Conservation (phyloP, 371 early-diverging fungal genomes). For the Apophysomyces trapeziformis region DNA sequence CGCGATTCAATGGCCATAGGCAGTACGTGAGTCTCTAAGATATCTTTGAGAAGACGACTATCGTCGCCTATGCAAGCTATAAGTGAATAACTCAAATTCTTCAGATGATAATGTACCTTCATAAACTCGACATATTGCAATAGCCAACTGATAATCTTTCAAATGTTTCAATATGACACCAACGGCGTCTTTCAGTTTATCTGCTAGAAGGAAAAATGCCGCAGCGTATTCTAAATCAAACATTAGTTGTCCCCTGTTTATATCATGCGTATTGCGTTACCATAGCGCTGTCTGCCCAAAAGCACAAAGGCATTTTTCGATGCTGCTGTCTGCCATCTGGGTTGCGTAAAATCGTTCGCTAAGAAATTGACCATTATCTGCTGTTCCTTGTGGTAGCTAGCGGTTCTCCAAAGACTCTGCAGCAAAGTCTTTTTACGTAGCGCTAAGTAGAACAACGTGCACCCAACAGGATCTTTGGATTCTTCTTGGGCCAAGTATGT, state of each 20-base stretch:
- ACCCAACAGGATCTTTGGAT: constrained; percentile 79
- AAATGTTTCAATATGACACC: constrained; percentile 90
- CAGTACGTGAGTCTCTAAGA: constrained; percentile 48
- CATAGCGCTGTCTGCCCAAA: constrained; percentile 92
- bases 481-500: constrained; percentile 80
- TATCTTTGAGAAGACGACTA: constrained; percentile 62
- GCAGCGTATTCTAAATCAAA: constrained; percentile 80
- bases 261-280: constrained; percentile 40
- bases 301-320: constrained; percentile 97
- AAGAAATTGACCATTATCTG: constrained; percentile 86
- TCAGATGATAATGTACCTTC: constrained; percentile 63
- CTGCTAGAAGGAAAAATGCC: constrained; percentile 93
- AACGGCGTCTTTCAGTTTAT: constrained; percentile 86
- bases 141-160: constrained; percentile 89
- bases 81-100: neutral
- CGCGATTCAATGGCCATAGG: constrained; percentile 44
- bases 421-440: constrained; percentile 85
- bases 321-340: constrained; percentile 92
- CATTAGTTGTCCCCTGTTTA: neutral
- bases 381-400: constrained; percentile 85
- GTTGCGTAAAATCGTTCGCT: constrained; percentile 85
- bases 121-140: constrained; percentile 86
- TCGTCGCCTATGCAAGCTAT: constrained; percentile 55
- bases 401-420: constrained; percentile 89
- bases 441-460: constrained; percentile 86